phyloP scores from a whole-genome alignment of 108 stramenopile genomes.

The Mayamaea pseudoterrestris region DNA sequence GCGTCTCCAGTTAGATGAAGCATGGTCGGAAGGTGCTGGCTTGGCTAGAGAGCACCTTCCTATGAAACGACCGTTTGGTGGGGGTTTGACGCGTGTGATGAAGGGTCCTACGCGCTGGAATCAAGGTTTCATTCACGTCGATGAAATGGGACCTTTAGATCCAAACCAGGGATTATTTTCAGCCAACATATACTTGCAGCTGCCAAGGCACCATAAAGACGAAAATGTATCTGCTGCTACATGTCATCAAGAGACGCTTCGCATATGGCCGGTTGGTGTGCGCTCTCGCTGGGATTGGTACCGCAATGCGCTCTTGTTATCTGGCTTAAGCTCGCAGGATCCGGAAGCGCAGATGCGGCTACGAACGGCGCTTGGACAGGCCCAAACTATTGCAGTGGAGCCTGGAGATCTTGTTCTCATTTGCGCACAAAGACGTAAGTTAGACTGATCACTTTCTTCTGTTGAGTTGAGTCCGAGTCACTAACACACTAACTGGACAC shows the following conservation, averaged over 20 bases:
- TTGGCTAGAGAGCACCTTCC: slow-evolving; percentile 27
- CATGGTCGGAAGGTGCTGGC: slow-evolving; percentile 61
- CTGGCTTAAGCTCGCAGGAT: slow-evolving; percentile 59
- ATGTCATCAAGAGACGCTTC: slow-evolving; percentile 17
- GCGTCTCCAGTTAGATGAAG: slow-evolving; percentile 66
- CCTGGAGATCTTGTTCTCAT: slow-evolving; percentile 72
- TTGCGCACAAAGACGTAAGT: slow-evolving; percentile 75
- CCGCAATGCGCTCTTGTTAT: slow-evolving; percentile 57
- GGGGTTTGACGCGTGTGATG: slow-evolving; percentile 84
- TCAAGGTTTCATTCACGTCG: slow-evolving; percentile 85
- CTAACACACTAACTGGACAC: too few species aligned
- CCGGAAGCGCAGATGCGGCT: slow-evolving; percentile 55
- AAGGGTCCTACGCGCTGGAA: slow-evolving; percentile 81
- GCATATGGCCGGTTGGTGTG: slow-evolving; percentile 71
- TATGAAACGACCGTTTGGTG: slow-evolving; percentile 37
- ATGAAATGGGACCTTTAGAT: slow-evolving; percentile 74
- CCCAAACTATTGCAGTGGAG: slow-evolving; percentile 37
- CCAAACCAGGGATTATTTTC: slow-evolving; percentile 56
- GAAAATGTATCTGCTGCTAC: slow-evolving; percentile 9
- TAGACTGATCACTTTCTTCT: too few species aligned
- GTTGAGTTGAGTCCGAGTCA: too few species aligned
- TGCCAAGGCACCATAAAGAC: too few species aligned
- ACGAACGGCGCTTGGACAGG: slow-evolving; percentile 35
- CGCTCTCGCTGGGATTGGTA: slow-evolving; percentile 72
- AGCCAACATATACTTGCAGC: slow-evolving; percentile 86